A percentile compares a stretch with the other conserved stretches of the same genome.
phyloP scores from a whole-genome alignment of 305 asterid genomes.

The Rubia balearica region DNA sequence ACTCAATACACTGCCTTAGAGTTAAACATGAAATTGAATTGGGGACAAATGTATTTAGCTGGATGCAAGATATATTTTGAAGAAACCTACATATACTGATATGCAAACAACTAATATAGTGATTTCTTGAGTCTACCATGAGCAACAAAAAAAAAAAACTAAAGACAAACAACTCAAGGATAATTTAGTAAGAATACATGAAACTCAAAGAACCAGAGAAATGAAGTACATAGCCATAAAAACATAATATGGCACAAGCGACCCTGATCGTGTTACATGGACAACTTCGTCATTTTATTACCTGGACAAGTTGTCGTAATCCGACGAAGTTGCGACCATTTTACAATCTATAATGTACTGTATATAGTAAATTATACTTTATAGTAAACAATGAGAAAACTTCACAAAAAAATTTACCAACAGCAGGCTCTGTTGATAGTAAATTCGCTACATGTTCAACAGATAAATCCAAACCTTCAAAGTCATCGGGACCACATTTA shows the following conservation, averaged over 20 bases:
- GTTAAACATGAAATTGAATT: not conserved
- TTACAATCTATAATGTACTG: too few species aligned
- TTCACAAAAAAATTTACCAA: not conserved
- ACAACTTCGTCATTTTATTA: too few species aligned
- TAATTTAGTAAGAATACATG: not conserved
- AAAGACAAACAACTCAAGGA: not conserved
- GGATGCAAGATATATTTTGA: not conserved
- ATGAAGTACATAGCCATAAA: not conserved
- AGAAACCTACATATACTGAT: not conserved
- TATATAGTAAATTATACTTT: too few species aligned
- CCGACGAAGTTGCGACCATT: too few species aligned
- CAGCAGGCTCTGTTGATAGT: slow-evolving; percentile 37
- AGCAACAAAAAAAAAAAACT: not conserved
- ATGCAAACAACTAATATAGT: not conserved
- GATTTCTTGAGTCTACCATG: not conserved
- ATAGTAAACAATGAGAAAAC: too few species aligned
- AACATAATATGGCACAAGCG: too few species aligned
- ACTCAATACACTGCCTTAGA: not conserved
- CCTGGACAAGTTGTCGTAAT: too few species aligned
- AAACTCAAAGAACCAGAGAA: not conserved
- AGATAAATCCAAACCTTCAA: slow-evolving; percentile 85
- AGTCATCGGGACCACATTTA: slow-evolving; percentile 80
- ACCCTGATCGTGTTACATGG: too few species aligned
- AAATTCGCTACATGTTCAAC: slow-evolving; percentile 87
- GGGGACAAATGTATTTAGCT: not conserved